Evolutionary conservation across 2,329 filamentous ascomycete genomes (phyloP).

Genomic region (Trichoderma atroviride): DNA sequence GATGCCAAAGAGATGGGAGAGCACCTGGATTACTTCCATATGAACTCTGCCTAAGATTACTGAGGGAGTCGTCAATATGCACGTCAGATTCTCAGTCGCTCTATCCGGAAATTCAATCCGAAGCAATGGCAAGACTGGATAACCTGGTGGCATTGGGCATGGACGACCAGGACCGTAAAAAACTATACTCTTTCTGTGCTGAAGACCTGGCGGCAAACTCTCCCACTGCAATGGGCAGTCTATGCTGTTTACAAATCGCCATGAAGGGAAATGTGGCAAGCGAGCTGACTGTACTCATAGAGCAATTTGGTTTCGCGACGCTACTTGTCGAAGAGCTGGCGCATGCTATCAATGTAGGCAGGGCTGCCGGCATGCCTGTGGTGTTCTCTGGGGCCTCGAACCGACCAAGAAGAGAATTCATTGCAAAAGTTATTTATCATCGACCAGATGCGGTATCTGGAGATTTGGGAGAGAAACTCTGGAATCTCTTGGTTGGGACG

Average conservation of each 20-base stretch:
- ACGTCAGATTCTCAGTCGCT: constrained; percentile 57
- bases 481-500: constrained; percentile 72
- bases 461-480: constrained; percentile 66
- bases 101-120: constrained; percentile 63
- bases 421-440: constrained; percentile 59
- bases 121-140: constrained; percentile 63
- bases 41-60: constrained; percentile 63
- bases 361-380: constrained; percentile 43
- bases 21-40: constrained; percentile 49
- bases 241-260: constrained; percentile 63
- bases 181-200: constrained; percentile 69
- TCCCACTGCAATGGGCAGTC: constrained; percentile 69
- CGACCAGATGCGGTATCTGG: constrained; percentile 64
- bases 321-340: constrained; percentile 68
- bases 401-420: constrained; percentile 59
- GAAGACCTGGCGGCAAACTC: constrained; percentile 67
- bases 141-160: constrained; percentile 62
- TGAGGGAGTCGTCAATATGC: constrained; percentile 69
- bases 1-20: constrained; percentile 43
- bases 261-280: constrained; percentile 49
- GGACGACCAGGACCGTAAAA: constrained; percentile 56
- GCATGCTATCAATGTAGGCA: constrained; percentile 47
- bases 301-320: constrained; percentile 62
- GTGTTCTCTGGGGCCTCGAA: constrained; percentile 54
- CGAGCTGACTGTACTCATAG: constrained; percentile 60